phyloP scores from a whole-genome alignment of 2,329 filamentous ascomycete species.

The Verticillium zaregamsianum region DNA sequence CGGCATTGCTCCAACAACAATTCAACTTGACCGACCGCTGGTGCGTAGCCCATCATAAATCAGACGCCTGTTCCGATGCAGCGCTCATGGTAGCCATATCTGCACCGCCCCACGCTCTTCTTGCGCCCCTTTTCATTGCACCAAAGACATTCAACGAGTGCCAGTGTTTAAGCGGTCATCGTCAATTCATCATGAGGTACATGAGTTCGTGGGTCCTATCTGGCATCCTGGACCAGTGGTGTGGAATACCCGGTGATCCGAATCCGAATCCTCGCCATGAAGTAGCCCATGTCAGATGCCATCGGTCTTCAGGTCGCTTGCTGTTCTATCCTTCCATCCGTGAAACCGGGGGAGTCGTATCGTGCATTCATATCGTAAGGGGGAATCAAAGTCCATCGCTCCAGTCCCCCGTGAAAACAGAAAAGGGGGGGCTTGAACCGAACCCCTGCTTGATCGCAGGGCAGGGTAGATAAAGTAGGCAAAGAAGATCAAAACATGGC shows the following conservation, averaged over 20 bases:
- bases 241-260: not conserved
- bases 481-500: not conserved
- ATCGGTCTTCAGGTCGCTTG: not conserved
- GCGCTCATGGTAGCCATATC: no score
- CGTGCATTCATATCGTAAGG: not conserved
- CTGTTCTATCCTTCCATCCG: not conserved
- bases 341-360: not conserved
- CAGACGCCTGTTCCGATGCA: no score
- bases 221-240: not conserved
- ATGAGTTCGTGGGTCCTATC: not conserved
- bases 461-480: not conserved
- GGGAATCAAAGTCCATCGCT: not conserved
- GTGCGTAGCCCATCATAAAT: no score
- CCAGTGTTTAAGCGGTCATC: not conserved
- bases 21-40: no score
- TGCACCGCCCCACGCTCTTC: no score
- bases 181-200: not conserved
- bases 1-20: no score
- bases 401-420: not conserved
- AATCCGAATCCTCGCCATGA: not conserved
- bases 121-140: not conserved
- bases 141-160: not conserved
- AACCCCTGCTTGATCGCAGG: not conserved
- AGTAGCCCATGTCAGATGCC: not conserved
- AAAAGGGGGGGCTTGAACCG: not conserved